phyloP scores from a whole-genome alignment of 352 stramenopile species.

The Globisporangium irregulare region DNA sequence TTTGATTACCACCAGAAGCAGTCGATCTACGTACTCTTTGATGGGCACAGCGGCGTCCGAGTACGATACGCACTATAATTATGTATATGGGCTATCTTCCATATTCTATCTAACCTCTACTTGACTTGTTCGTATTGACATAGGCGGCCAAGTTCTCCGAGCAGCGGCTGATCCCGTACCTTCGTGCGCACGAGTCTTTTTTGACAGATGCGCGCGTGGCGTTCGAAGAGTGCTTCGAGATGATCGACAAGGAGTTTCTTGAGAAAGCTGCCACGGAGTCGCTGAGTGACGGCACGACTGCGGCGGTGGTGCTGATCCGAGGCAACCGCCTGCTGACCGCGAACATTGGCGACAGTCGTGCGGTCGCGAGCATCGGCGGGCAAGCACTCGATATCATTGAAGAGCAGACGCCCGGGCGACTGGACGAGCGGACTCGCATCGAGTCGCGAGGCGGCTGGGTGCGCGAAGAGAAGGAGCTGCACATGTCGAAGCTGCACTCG shows the following conservation, averaged over 20 bases:
- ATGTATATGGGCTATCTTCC: not conserved
- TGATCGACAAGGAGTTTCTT: slow-evolving; percentile 80
- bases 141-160: slow-evolving; percentile 78
- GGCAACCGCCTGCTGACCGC: slow-evolving; percentile 80
- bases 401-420: slow-evolving; percentile 78
- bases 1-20: slow-evolving; percentile 45
- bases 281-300: slow-evolving; percentile 72
- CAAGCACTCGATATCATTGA: slow-evolving; percentile 84
- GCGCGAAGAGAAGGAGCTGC: slow-evolving; percentile 75
- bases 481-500: slow-evolving; percentile 85
- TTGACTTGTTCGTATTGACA: not conserved
- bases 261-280: slow-evolving; percentile 57
- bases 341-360: slow-evolving; percentile 86
- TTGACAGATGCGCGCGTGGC: slow-evolving; percentile 50
- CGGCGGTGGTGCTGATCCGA: slow-evolving; percentile 76
- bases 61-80: slow-evolving; percentile 27
- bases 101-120: not conserved
- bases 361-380: slow-evolving; percentile 78
- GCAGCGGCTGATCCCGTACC: slow-evolving; percentile 61
- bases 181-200: slow-evolving; percentile 71
- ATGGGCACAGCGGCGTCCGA: slow-evolving; percentile 76
- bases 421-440: slow-evolving; percentile 74
- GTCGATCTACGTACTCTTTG: slow-evolving; percentile 81
- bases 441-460: slow-evolving; percentile 52
- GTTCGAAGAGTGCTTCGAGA: slow-evolving; percentile 73